A percentile compares a stretch with the other conserved stretches of the same genome.
phyloP scores from a whole-genome alignment of 139 green algal genomes.

The Auxenochlorella protothecoides region DNA sequence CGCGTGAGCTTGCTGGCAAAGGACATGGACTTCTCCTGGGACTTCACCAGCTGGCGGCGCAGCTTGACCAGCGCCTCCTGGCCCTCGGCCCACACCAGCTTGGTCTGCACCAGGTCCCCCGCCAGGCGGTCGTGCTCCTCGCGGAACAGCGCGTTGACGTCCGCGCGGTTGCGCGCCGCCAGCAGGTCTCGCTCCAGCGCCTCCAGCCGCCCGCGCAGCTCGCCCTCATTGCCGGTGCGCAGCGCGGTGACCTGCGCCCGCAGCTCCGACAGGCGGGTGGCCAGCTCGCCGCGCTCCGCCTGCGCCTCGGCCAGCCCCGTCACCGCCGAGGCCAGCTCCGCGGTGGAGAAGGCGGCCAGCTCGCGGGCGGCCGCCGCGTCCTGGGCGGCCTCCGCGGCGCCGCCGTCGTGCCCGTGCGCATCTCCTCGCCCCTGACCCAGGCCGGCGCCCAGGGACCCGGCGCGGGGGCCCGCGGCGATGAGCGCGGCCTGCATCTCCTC shows the following conservation, averaged over 20 bases:
- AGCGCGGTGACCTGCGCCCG: slow-evolving; percentile 10
- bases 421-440: too few relatives aligned
- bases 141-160: slow-evolving; percentile 30
- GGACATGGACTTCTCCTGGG: slow-evolving; percentile 19
- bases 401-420: too few relatives aligned
- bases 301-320: slow-evolving; percentile 17
- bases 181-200: slow-evolving; percentile 22
- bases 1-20: slow-evolving; percentile 24
- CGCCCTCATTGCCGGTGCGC: slow-evolving; percentile 13
- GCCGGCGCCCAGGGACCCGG: too few relatives aligned
- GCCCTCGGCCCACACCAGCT: slow-evolving; percentile 24
- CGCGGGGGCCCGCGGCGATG: too few relatives aligned
- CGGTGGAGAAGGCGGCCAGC: slow-evolving; percentile 8
- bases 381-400: too few relatives aligned
- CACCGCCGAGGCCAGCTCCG: slow-evolving; percentile 13
- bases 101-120: slow-evolving; percentile 24
- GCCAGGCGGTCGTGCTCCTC: slow-evolving; percentile 30
- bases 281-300: slow-evolving; percentile 11
- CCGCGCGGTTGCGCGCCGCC: slow-evolving; percentile 17
- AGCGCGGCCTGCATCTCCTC: too few relatives aligned
- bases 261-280: slow-evolving; percentile 12
- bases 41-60: slow-evolving; percentile 22
- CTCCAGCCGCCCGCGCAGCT: slow-evolving; percentile 16
- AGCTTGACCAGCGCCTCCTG: slow-evolving; percentile 29
- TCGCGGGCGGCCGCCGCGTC: slow-evolving; percentile 1